These are phyloP conservation scores for Asparagopsis taxiformis DNA, from an alignment of 31 red algal genomes.

Conservation along the genomic window DNA sequence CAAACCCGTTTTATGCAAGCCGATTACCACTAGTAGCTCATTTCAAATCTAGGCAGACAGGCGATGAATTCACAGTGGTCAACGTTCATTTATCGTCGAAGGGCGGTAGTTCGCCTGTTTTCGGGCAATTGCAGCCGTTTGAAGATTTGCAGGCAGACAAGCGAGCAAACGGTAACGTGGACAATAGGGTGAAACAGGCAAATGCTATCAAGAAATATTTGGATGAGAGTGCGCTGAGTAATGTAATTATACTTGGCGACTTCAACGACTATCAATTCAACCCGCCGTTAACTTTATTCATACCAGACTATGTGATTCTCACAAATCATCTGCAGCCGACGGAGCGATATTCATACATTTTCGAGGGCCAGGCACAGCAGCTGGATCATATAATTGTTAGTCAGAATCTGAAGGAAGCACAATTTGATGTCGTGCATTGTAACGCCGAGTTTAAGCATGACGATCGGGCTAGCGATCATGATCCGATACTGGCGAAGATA, in stretches of 20 bases:
- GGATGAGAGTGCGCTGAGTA: not conserved
- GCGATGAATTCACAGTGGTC: too few species aligned
- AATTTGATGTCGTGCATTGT: not conserved
- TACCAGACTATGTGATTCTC: not conserved
- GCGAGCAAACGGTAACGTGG: too few species aligned
- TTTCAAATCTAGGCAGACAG: too few species aligned
- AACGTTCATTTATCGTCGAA: too few species aligned
- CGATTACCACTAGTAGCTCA: too few species aligned
- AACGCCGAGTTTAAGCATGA: conserved; percentile 4
- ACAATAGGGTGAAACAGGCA: conserved; percentile 7
- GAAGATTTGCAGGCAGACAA: too few species aligned
- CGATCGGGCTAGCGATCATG: too few species aligned
- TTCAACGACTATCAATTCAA: conserved; percentile 11
- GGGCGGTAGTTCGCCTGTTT: too few species aligned
- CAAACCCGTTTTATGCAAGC: too few species aligned
- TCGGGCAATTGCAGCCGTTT: too few species aligned
- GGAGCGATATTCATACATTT: conserved; percentile 6
- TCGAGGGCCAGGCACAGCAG: not conserved
- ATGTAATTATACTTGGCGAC: conserved; percentile 1
- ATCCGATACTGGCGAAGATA: too few species aligned
- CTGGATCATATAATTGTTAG: conserved; percentile 7
- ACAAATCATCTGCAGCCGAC: not conserved
- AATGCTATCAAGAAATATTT: not conserved
- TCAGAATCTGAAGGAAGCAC: not conserved
- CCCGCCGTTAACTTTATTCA: not conserved